A percentile compares a stretch with the other conserved stretches of the same genome.
Evolutionary conservation across 2,329 filamentous ascomycete genomes (phyloP).

Genomic region (Fusarium tanahbumbuense): DNA sequence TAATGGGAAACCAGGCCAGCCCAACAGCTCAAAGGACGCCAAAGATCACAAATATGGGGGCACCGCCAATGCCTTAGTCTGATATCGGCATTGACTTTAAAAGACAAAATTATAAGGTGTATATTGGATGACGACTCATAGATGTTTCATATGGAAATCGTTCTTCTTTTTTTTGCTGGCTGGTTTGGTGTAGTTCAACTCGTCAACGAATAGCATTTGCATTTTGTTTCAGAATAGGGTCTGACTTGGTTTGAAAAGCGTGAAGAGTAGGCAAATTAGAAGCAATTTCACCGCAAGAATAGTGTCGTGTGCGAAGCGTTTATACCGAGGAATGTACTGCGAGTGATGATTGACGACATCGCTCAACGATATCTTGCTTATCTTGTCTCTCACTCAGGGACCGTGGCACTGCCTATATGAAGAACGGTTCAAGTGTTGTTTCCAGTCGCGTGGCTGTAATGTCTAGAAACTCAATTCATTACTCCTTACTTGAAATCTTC

Average conservation of each 20-base stretch:
- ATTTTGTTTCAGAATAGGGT: conserved; percentile 24
- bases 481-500: neutral
- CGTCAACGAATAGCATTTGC: conserved; percentile 22
- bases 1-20: conserved; percentile 49
- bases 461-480: neutral
- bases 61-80: conserved; percentile 47
- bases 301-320: neutral
- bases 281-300: conserved; percentile 18
- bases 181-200: conserved; percentile 5
- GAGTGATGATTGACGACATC: neutral
- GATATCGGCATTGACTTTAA: conserved; percentile 33
- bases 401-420: neutral
- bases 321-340: neutral
- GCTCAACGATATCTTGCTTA: neutral
- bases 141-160: conserved; percentile 29
- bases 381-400: neutral
- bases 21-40: conserved; percentile 52
- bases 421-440: neutral
- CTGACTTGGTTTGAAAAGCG: conserved; percentile 9
- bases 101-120: conserved; percentile 17
- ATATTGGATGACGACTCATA: conserved; percentile 37
- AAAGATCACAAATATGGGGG: conserved; percentile 52
- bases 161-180: conserved; percentile 2
- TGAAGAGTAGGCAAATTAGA: conserved; percentile 12
- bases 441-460: neutral